Conservation (phyloP, 2,329 filamentous ascomycete species). For the Cladosporium phlei region DNA sequence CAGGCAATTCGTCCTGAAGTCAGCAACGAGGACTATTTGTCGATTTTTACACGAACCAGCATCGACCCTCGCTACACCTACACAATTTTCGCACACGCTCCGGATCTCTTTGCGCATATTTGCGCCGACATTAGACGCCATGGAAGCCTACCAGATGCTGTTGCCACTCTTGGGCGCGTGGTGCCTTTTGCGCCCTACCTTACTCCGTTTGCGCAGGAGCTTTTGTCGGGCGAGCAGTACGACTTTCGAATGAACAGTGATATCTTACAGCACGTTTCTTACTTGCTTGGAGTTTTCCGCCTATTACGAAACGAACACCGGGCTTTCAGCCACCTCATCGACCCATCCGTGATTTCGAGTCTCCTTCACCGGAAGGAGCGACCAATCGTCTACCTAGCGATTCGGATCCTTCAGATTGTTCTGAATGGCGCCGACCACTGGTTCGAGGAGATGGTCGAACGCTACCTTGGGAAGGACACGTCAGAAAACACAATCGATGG, state of each 20-base stretch:
- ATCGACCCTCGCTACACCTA: slow-evolving; percentile 68
- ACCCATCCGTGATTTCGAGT: slow-evolving; percentile 61
- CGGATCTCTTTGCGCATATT: slow-evolving; percentile 72
- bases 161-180: slow-evolving; percentile 72
- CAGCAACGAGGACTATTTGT: slow-evolving; percentile 62
- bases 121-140: slow-evolving; percentile 49
- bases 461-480: slow-evolving; percentile 53
- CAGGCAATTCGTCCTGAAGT: slow-evolving; percentile 58
- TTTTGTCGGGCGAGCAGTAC: slow-evolving; percentile 21
- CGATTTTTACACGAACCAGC: slow-evolving; percentile 64
- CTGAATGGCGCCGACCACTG: slow-evolving; percentile 76
- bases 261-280: slow-evolving; percentile 21
- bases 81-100: slow-evolving; percentile 68
- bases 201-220: slow-evolving; percentile 36
- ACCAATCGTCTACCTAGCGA: slow-evolving; percentile 71
- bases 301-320: slow-evolving; percentile 71
- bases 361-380: slow-evolving; percentile 58
- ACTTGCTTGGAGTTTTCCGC: slow-evolving; percentile 68
- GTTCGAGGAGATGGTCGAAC: slow-evolving; percentile 64
- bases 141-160: slow-evolving; percentile 36
- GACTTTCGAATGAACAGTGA: slow-evolving; percentile 9
- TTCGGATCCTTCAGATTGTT: slow-evolving; percentile 74
- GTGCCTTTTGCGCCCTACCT: slow-evolving; percentile 79
- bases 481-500: slow-evolving; percentile 57
- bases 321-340: slow-evolving; percentile 61